Evolutionary conservation across 2,329 filamentous ascomycete genomes (phyloP), one percentile per base, ranked within the genome.

Genomic region (Exophiala alcalophila): DNA sequence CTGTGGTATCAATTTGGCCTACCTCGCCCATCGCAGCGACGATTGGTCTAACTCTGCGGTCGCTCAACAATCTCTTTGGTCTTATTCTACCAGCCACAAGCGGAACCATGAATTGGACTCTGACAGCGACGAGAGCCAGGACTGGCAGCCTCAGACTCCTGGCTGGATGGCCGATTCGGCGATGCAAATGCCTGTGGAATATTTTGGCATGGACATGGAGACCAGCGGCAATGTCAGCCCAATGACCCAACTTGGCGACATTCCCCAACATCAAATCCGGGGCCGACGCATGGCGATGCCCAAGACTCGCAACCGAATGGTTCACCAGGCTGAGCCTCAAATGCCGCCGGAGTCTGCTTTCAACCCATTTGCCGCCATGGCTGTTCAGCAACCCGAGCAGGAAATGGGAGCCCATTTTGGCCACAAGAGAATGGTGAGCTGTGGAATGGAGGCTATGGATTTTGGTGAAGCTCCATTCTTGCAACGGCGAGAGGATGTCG

Each of bases 391-490:
- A 29, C 30, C 50, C 40, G 32, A 55, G 47, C 31, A 32, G 26
- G 32, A 47, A 38, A 24, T 29, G 42, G 31, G 30, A 16, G 65
- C 34, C 52, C 57, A 30, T 19, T 35, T 44, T n/a, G 29, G 53
- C 38, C 63, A 63, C 41, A 55, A 62, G 59, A 61, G 55, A 53
- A 59, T 54, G 42, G 47, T 30, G 28, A 54, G 59, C 27, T 49
- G 59, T 49, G 47, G 55, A 30, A 49, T 61, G 63, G 61, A 65
- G 30, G 39, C 64, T 7, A 52, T 46, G 32, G 68, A 70, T 53
- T 71, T 73, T 52, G 69, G 65, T 30, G 69, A 73, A 33, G 66
- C 69, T 4, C 41, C 59, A 3, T 73, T 73, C 46, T 55, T 73
- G 38, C 59, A 64, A 28, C 58, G 62, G 40, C 61, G 61, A 26